Conservation (phyloP, 495 filamentous ascomycete genomes). For the Aspergillus carlsbadensis region DNA sequence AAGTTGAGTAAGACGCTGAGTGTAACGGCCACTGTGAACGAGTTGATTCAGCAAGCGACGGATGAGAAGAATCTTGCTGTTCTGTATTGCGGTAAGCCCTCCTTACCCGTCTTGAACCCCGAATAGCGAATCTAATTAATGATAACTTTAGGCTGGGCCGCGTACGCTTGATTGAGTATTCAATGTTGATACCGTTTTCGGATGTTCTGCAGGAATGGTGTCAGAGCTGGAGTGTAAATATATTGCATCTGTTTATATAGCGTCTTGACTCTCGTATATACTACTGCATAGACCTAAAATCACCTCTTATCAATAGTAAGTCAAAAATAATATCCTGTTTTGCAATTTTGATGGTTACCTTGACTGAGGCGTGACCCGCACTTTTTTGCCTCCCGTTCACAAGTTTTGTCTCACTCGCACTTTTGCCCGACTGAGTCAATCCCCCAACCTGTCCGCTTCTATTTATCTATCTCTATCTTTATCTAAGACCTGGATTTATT, state of each 20-base stretch:
- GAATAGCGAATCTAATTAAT: background rate
- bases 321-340: too few species aligned
- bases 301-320: background rate
- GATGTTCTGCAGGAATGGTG: background rate
- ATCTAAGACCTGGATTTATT: background rate
- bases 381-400: background rate
- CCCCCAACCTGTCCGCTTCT: background rate
- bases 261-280: background rate
- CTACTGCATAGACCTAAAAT: background rate
- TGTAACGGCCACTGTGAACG: slow-evolving; percentile 92
- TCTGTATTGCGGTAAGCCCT: slow-evolving; percentile 75
- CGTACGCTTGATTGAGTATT: slow-evolving; percentile 19
- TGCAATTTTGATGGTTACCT: too few species aligned
- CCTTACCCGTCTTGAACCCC: background rate
- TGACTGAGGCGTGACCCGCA: background rate
- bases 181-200: background rate
- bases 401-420: background rate
- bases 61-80: slow-evolving; percentile 92
- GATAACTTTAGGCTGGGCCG: slow-evolving; percentile 24
- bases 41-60: slow-evolving; percentile 91
- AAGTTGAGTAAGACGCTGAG: slow-evolving; percentile 92
- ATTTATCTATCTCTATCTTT: background rate
- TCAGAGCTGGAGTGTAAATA: background rate
- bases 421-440: background rate
- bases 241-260: background rate